Percentiles rank a stretch among this genome's conserved stretches.
These are phyloP conservation scores for Jaapia argillacea DNA, from an alignment of 768 basidiomycete species.

Conservation along the genomic window DNA sequence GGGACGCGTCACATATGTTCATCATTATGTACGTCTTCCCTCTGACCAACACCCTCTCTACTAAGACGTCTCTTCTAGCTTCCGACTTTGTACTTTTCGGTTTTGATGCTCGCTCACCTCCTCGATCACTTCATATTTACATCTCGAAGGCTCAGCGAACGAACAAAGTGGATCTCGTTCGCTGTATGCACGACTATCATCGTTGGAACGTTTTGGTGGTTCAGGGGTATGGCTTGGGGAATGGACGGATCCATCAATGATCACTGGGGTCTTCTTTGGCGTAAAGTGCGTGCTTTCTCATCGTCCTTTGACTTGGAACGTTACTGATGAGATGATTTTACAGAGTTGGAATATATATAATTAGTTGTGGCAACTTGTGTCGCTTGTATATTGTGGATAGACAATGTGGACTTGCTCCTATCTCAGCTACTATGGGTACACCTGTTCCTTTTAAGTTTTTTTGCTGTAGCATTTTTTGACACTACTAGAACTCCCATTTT, in stretches of 20 bases:
- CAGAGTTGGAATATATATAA: constrained; percentile 29
- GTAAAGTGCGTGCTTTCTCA: constrained; percentile 32
- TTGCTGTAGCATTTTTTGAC: no score
- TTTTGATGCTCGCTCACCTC: constrained; percentile 83
- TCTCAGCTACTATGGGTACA: no score
- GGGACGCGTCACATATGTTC: constrained; percentile 94
- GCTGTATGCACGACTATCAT: constrained; percentile 47
- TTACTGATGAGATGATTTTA: background rate
- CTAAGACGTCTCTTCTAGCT: constrained; percentile 37
- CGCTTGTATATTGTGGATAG: no score
- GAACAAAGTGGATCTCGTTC: constrained; percentile 68
- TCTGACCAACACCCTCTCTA: constrained; percentile 1
- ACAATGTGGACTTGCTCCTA: no score
- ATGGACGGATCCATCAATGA: constrained; percentile 82
- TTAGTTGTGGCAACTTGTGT: constrained; percentile 9
- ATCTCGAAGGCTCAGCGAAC: constrained; percentile 46
- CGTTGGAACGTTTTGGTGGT: constrained; percentile 90
- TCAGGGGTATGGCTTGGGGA: constrained; percentile 81
- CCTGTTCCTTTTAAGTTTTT: no score
- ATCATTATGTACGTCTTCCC: constrained; percentile 73
- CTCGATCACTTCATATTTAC: constrained; percentile 92
- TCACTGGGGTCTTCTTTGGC: constrained; percentile 74
- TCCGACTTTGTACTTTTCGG: constrained; percentile 94
- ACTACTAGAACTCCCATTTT: no score
- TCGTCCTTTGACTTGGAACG: background rate